Percentiles rank a stretch among this genome's conserved stretches.
Evolutionary conservation across 2,329 filamentous ascomycete genomes (phyloP).

Genomic region (Penicillium oxalicum): DNA sequence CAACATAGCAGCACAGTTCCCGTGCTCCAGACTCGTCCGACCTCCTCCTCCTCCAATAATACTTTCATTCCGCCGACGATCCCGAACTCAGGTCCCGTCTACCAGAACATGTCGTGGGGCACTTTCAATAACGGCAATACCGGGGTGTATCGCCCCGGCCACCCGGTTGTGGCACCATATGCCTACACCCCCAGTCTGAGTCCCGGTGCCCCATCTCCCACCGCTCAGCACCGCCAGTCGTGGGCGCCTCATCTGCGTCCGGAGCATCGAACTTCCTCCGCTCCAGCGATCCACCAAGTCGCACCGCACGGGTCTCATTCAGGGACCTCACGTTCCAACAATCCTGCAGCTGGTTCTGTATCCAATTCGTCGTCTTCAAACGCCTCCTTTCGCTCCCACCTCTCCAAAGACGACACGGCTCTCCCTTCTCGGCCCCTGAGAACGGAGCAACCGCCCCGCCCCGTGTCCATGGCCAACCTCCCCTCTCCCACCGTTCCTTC

Average conservation of each 20-base stretch:
- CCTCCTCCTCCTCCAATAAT: conserved; percentile 51
- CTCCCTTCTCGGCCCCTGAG: conserved; percentile 36
- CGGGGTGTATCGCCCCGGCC: conserved; percentile 44
- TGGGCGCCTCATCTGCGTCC: conserved; percentile 51
- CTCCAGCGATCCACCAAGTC: conserved; percentile 43
- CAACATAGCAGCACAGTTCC: conserved; percentile 67
- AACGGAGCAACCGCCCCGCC: conserved; percentile 34
- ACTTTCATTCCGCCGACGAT: conserved; percentile 43
- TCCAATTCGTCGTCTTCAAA: conserved; percentile 49
- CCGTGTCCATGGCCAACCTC: conserved; percentile 46
- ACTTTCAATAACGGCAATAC: conserved; percentile 37
- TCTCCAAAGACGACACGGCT: conserved; percentile 47
- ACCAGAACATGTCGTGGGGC: conserved; percentile 37
- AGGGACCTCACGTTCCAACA: conserved; percentile 34
- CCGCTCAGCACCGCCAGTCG: conserved; percentile 50
- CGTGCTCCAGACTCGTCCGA: conserved; percentile 68
- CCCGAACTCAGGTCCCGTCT: conserved; percentile 33
- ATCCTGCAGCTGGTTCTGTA: conserved; percentile 49
- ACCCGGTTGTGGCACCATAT: conserved; percentile 67
- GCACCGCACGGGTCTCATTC: conserved; percentile 27
- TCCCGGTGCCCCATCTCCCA: conserved; percentile 29
- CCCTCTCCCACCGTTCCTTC: conserved; percentile 49
- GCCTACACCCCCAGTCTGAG: conserved; percentile 67
- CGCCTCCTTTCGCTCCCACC: conserved; percentile 40
- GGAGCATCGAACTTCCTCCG: conserved; percentile 52